Percentiles rank a stretch among this genome's conserved stretches.
Evolutionary conservation across 169 alveolate genomes (phyloP).

Genomic region (Prorocentrum cordatum): DNA sequence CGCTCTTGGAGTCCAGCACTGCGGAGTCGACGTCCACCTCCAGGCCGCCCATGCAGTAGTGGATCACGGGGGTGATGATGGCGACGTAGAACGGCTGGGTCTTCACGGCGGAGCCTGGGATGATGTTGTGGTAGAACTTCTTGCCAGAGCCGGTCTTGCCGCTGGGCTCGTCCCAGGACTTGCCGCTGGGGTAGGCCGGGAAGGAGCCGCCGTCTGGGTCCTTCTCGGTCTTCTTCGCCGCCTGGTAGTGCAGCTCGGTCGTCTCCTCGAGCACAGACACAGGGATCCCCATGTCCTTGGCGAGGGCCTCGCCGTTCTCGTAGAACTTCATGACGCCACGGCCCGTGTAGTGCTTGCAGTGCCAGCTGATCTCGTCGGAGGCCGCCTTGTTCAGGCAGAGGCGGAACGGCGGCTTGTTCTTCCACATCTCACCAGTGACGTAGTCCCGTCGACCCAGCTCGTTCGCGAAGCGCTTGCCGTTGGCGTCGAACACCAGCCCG

Average conservation of each 20-base stretch:
- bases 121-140: conserved; percentile 65
- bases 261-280: conserved; percentile 27
- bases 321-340: conserved; percentile 38
- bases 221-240: conserved; percentile 38
- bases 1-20: conserved; percentile 58
- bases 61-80: conserved; percentile 73
- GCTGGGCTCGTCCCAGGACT: not conserved
- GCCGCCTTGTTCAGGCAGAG: conserved; percentile 39
- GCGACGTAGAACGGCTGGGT: conserved; percentile 72
- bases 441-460: conserved; percentile 75
- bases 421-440: conserved; percentile 72
- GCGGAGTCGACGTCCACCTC: conserved; percentile 70
- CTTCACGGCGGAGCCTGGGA: conserved; percentile 34
- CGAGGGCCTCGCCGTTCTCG: conserved; percentile 10
- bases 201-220: conserved; percentile 35
- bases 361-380: conserved; percentile 74
- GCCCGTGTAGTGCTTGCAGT: conserved; percentile 56
- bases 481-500: conserved; percentile 72
- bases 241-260: conserved; percentile 65
- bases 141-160: conserved; percentile 39
- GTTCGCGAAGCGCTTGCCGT: conserved; percentile 76
- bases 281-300: conserved; percentile 15
- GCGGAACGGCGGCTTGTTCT: conserved; percentile 75
- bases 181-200: conserved; percentile 33
- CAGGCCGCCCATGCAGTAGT: conserved; percentile 76